Base-by-base conservation (phyloP, 2,329 filamentous ascomycete species). In the Helotiales sp. region DNA sequence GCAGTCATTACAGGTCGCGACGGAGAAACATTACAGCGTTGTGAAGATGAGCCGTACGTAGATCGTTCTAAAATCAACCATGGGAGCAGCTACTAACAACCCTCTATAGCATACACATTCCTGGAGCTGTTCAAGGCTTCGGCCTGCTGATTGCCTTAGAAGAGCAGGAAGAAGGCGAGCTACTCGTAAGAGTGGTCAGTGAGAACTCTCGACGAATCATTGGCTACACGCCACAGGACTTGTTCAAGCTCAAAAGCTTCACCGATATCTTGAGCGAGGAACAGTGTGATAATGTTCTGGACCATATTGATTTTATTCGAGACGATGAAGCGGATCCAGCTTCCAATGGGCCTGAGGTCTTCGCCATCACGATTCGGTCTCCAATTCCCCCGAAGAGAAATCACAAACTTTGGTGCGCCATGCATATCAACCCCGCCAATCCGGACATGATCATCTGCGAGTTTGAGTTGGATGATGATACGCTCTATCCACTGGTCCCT, bases 251-350 rank as follows among this genome's bases (percentile, higher is more conserved):
- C 1, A 82, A 85, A 10, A 94, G 86, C 74, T 96, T 97, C 73
- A 87, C 91, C n/a, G 91, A 96, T 68, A 92, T 97, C 13, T 80
- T 97, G 10, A 89, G 88, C 1, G 91, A 96, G 63, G 93, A 97
- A 73, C 93, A 96, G 75, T 85, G 90, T 17, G 93, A 96, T 70
- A 94, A 92, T 69, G 81, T 97, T 0, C 81, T 96, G 6, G 93
- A 97, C 71, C 93, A 97, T 71, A 86, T 97, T 61, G 92, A 97
- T 75, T 97, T 96, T 75, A 92, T 96, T 62, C 87, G 90, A 24
- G 93, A 96, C 60, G 93, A 96, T 69, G 91, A 92, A 11, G 86
- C 89, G 0, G 92, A 96, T 75, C 89, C 92, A 0, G 83, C 85
- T 0, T 80, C 85, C 1, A 93, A 94, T 70, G 93, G 93, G 0